Evolutionary conservation across 208 protist genomes (phyloP), one percentile per base, ranked within the genome.

Genomic region (Acanthamoeba lugdunensis): DNA sequence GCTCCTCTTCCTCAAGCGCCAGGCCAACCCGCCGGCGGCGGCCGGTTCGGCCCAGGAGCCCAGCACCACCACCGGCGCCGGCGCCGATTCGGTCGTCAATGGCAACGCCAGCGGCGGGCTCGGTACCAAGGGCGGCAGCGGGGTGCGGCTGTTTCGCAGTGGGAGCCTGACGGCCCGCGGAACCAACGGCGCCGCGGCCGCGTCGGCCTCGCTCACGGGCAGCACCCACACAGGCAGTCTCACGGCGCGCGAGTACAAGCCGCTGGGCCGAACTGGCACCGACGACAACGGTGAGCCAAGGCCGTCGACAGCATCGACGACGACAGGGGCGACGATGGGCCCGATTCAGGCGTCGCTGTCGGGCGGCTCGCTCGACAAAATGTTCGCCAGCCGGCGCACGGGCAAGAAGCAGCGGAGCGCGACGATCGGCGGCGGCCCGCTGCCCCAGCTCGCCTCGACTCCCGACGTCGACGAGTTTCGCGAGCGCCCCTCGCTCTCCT

Each of bases 1-100:
- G 82, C 52, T 89, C 6, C 52, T 89, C 50, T 89, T 89, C 11
- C 30, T 89, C 50, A 48, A 81, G 69, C 69, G 69, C 69, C 11
- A 77, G 69, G n/a, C 23, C 58, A 65, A 65, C 54, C 48, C 48
- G 14, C 54, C n/a, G n/a, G n/a, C 54, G 8, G 8, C 25, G 18
- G 50, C 58, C 58, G 11, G 6, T 14, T 14, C 82, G 41, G 11
- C 54, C 14, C 4, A 4, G 50, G n/a, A 14, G 50, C 11, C 28
- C 28, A 23, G 7, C 45, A 88, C 23, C 81, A 45, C 6, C 11
- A 6, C 14, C 41, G 11, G 6, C 50, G 28, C 1, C 54, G 81
- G 69, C 37, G 9, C 0, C 69, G 69, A 11, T 8, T 1, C 65
- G 14, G 65, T 16, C 2, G 13, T n/a, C 9, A 9, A 37, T 1